Evolutionary conservation across 768 basidiomycete species (phyloP), one percentile per base, ranked within the genome.

Genomic region (Xerocomellus dryophilus): DNA sequence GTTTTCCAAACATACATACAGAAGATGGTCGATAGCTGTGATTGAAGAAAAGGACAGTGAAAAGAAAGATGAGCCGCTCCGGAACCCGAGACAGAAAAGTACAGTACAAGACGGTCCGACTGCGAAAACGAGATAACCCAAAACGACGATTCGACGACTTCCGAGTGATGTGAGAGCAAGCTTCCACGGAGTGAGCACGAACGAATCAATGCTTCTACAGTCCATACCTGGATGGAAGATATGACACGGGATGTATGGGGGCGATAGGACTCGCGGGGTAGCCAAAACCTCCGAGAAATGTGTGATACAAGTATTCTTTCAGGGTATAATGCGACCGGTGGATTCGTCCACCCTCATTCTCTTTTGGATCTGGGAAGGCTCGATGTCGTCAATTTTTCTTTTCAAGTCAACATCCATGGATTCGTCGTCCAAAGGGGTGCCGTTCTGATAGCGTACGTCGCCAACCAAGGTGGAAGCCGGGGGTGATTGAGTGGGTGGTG

Each of bases 261-360:
- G 51, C 51, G 60, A 48, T 63, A 61, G 51, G 48, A 52, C 56
- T 54, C 62, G 58, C 57, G 53, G 57, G 59, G 59, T 60, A 62
- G 57, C 51, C 61, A 57, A 45, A 53, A 63, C 60, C 62, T 61
- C 68, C 51, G 35, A 25, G 31, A 56, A 47, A 54, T 57, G 39
- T 48, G 48, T 49, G 58, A 48, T 64, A 62, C 64, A 60, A 61
- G 54, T 59, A 56, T 62, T 59, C 64, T 60, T 71, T 81, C 74
- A 83, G 74, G 81, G 82, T 81, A 84, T 81, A 70, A 73, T 71
- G 66, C 74, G 71, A 43, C 73, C 69, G 47, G 73, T 72, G 54
- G 74, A 65, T 63, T 76, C 75, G 59, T 82, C 82, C 74, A 87
- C 79, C 68, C 84, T 79, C 80, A 88, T 82, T 79, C 85, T 86